Conservation (phyloP, 768 basidiomycete species). For the Lactarius hatsudake region DNA sequence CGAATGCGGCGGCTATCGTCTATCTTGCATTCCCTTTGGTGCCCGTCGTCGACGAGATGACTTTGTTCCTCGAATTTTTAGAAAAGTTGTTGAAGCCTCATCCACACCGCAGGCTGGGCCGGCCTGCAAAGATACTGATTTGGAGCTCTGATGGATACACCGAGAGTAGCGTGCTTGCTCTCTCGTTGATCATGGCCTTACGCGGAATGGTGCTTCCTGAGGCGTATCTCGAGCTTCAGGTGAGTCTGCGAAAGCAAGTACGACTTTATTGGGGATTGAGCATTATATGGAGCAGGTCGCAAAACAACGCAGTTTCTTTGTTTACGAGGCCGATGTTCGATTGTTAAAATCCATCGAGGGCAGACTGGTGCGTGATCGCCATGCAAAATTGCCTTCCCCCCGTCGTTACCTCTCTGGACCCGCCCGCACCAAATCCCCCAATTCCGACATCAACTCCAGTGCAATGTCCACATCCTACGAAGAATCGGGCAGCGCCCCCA, state of each 20-base stretch:
- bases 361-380: slow-evolving; percentile 38
- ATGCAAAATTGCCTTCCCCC: slow-evolving; percentile 12
- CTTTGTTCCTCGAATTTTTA: slow-evolving; percentile 65
- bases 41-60: slow-evolving; percentile 54
- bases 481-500: slow-evolving; percentile 20
- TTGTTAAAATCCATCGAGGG: slow-evolving; percentile 70
- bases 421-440: slow-evolving; percentile 10
- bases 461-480: slow-evolving; percentile 34
- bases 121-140: slow-evolving; percentile 70
- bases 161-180: slow-evolving; percentile 84
- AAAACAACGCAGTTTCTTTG: slow-evolving; percentile 84
- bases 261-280: neutral
- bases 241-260: slow-evolving; percentile 28
- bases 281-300: slow-evolving; percentile 38
- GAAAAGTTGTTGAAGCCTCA: slow-evolving; percentile 60
- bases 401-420: slow-evolving; percentile 19
- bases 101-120: slow-evolving; percentile 28
- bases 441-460: slow-evolving; percentile 26
- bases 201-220: slow-evolving; percentile 70
- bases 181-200: slow-evolving; percentile 82
- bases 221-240: slow-evolving; percentile 88
- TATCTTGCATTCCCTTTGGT: slow-evolving; percentile 73
- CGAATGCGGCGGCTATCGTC: slow-evolving; percentile 66
- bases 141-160: slow-evolving; percentile 91
- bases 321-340: slow-evolving; percentile 79